phyloP scores from a whole-genome alignment of 805 yeast species.

The Barnettozyma pratensis region DNA sequence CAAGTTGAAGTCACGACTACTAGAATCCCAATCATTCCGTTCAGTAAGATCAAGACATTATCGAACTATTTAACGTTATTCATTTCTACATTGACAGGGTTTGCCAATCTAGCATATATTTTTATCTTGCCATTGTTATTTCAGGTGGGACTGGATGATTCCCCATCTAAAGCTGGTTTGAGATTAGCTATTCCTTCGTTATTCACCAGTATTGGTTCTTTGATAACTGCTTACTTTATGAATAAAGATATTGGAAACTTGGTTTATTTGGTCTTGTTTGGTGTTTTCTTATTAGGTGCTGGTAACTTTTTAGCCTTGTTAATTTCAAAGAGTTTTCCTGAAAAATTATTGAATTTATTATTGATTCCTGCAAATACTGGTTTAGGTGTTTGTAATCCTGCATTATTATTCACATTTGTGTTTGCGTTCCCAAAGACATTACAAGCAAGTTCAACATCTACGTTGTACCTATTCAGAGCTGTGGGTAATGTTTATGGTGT shows the following conservation, averaged over 20 bases:
- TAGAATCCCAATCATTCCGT: slow-evolving; percentile 32
- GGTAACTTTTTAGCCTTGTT: slow-evolving; percentile 36
- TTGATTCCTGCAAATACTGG: slow-evolving; percentile 43
- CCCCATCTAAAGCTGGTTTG: slow-evolving; percentile 36
- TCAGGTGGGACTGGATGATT: slow-evolving; percentile 36
- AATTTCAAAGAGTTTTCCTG: slow-evolving; percentile 31
- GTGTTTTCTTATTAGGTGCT: slow-evolving; percentile 30
- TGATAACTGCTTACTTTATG: slow-evolving; percentile 36
- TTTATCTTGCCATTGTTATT: slow-evolving; percentile 39
- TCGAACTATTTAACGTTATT: slow-evolving; percentile 25
- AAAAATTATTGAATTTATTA: slow-evolving; percentile 34
- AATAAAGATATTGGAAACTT: slow-evolving; percentile 26
- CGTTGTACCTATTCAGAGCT: slow-evolving; percentile 58
- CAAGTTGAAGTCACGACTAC: slow-evolving; percentile 22
- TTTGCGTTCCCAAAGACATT: slow-evolving; percentile 59
- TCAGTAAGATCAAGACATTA: slow-evolving; percentile 21
- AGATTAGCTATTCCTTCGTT: slow-evolving; percentile 37
- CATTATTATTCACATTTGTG: slow-evolving; percentile 58
- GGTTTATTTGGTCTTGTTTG: slow-evolving; percentile 26
- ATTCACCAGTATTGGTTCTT: slow-evolving; percentile 39
- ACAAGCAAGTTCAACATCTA: slow-evolving; percentile 62
- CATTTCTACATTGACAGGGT: slow-evolving; percentile 34
- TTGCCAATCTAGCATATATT: slow-evolving; percentile 34
- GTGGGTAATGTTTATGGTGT: slow-evolving; percentile 62
- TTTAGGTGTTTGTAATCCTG: slow-evolving; percentile 52